Conservation (phyloP, 2,329 filamentous ascomycete genomes). For the Drechslerella dactyloides region DNA sequence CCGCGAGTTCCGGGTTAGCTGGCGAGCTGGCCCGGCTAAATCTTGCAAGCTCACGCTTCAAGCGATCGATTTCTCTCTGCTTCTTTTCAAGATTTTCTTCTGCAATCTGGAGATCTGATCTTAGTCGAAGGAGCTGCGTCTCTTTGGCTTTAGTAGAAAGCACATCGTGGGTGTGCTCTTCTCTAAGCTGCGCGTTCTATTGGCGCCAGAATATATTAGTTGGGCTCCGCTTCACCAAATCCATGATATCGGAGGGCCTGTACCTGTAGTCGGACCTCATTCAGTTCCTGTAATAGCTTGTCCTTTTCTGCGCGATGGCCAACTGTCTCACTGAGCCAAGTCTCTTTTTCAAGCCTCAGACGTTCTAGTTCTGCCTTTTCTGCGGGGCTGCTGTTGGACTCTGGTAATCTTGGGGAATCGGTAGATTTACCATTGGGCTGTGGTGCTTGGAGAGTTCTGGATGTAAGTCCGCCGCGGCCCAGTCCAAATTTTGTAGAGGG, state of each 20-base stretch:
- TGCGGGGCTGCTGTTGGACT: slow-evolving; percentile 72
- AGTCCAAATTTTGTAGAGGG: slow-evolving; percentile 67
- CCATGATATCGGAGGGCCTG: slow-evolving; percentile 23
- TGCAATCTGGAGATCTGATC: slow-evolving; percentile 85
- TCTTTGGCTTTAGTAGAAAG: slow-evolving; percentile 98
- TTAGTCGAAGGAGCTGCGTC: slow-evolving; percentile 89
- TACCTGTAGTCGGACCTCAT: slow-evolving; percentile 74
- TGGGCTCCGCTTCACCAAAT: slow-evolving; percentile 11
- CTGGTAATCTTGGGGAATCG: slow-evolving; percentile 61
- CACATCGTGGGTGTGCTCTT: slow-evolving; percentile 94
- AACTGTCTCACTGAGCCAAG: slow-evolving; percentile 74
- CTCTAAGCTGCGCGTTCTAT: slow-evolving; percentile 93
- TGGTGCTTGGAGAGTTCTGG: slow-evolving; percentile 72
- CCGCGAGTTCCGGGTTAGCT: slow-evolving; percentile 63
- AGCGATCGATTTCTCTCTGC: slow-evolving; percentile 83
- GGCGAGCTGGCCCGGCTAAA: slow-evolving; percentile 64
- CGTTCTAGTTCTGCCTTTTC: slow-evolving; percentile 94
- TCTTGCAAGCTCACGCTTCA: slow-evolving; percentile 80
- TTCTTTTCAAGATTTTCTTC: slow-evolving; percentile 85
- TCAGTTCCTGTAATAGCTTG: slow-evolving; percentile 82
- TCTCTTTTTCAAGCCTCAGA: slow-evolving; percentile 80
- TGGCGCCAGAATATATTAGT: slow-evolving; percentile 61
- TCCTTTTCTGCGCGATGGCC: slow-evolving; percentile 82
- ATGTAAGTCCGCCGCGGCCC: slow-evolving; percentile 76
- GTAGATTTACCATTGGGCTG: slow-evolving; percentile 61